A percentile compares a stretch with the other conserved stretches of the same genome.
Evolutionary conservation across 345 rosid species (phyloP).

Genomic region (Euphorbia peplus): DNA sequence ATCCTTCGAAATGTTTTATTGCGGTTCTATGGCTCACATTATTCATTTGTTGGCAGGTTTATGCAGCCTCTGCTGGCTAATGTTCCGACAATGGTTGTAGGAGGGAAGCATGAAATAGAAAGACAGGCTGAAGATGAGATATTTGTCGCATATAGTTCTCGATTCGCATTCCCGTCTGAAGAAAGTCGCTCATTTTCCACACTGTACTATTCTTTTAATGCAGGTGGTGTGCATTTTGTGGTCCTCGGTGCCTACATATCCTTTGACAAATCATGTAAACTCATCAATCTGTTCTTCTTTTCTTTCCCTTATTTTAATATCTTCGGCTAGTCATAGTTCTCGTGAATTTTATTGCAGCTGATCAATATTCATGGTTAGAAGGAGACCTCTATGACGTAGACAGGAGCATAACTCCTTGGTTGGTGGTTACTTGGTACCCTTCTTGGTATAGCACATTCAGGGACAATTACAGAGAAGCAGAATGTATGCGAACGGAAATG

Average conservation of each 20-base stretch:
- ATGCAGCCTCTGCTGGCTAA: constrained; percentile 70
- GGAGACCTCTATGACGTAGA: constrained; percentile 53
- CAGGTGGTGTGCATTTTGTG: constrained; percentile 89
- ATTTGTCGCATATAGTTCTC: constrained; percentile 73
- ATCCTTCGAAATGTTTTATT: background rate
- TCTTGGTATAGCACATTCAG: constrained; percentile 88
- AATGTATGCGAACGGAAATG: constrained; percentile 78
- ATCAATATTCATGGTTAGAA: constrained; percentile 80
- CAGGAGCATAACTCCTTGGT: constrained; percentile 80
- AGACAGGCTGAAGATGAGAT: constrained; percentile 56
- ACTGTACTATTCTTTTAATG: constrained; percentile 80
- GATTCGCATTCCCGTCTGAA: constrained; percentile 75
- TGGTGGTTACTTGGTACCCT: constrained; percentile 73
- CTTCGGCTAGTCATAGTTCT: constrained; percentile 1
- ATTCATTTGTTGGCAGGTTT: constrained; percentile 44
- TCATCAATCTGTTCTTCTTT: background rate
- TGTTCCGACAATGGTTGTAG: constrained; percentile 77
- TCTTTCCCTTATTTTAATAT: background rate
- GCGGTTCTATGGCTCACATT: background rate
- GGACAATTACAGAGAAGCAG: constrained; percentile 76
- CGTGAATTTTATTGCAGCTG: constrained; percentile 43
- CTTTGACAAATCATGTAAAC: constrained; percentile 59
- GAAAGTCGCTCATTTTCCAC: constrained; percentile 72
- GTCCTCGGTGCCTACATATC: constrained; percentile 73
- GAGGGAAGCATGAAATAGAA: constrained; percentile 89